A percentile compares a stretch with the other conserved stretches of the same genome.
Conservation (phyloP, 2,329 filamentous ascomycete species). For the Talaromyces albobiverticillius region DNA sequence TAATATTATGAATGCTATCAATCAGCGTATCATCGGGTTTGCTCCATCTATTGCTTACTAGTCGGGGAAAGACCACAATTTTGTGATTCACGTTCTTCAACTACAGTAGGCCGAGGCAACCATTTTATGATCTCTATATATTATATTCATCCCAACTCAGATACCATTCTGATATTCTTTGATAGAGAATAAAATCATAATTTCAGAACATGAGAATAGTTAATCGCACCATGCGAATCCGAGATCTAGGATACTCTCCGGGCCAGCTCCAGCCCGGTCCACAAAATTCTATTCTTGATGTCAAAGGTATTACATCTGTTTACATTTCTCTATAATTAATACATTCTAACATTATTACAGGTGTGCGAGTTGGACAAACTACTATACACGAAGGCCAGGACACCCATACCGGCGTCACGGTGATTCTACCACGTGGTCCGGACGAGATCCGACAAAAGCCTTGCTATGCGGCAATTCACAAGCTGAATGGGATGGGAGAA, state of each 20-base stretch:
- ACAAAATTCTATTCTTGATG: constrained; percentile 8
- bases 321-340: too few relatives aligned
- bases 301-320: background rate
- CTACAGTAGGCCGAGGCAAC: too few relatives aligned
- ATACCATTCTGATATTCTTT: too few relatives aligned
- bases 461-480: constrained; percentile 7
- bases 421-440: constrained; percentile 5
- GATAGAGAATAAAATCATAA: too few relatives aligned
- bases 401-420: constrained; percentile 6
- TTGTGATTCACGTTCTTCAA: too few relatives aligned
- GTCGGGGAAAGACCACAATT: too few relatives aligned
- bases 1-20: too few relatives aligned
- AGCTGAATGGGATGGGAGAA: constrained; percentile 10
- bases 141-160: too few relatives aligned
- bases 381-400: constrained; percentile 8
- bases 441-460: constrained; percentile 1
- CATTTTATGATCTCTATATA: too few relatives aligned
- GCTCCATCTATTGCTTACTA: too few relatives aligned
- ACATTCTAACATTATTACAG: background rate
- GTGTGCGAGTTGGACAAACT: constrained; percentile 3
- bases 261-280: constrained; percentile 2
- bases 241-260: constrained; percentile 3
- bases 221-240: background rate
- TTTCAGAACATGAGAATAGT: too few relatives aligned
- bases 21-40: too few relatives aligned